A percentile compares a stretch with the other conserved stretches of the same genome.
Evolutionary conservation across 306 rosid genomes (phyloP).

Genomic region (Rosa chinensis): DNA sequence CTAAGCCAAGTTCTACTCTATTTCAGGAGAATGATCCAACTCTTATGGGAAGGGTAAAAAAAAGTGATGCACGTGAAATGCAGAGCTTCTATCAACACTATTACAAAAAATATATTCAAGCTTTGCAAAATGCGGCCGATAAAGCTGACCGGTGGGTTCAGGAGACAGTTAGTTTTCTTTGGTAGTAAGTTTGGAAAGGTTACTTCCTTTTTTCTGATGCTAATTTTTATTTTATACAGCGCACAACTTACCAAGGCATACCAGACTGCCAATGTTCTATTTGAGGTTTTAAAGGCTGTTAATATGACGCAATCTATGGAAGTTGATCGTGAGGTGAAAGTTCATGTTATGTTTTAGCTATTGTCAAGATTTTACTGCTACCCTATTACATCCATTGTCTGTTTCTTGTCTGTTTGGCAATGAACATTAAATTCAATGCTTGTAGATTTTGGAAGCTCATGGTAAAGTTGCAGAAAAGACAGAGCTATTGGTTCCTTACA

Average conservation of each 20-base stretch:
- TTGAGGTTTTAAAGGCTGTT: constrained; percentile 97
- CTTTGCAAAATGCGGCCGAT: constrained; percentile 89
- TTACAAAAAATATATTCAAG: constrained; percentile 96
- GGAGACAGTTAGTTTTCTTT: constrained; percentile 12
- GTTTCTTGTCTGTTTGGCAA: background rate
- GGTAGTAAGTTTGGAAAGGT: background rate
- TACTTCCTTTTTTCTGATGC: constrained; percentile 22
- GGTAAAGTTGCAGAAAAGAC: constrained; percentile 95
- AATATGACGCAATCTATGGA: constrained; percentile 94
- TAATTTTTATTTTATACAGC: constrained; percentile 40
- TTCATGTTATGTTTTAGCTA: background rate
- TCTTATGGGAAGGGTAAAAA: constrained; percentile 86
- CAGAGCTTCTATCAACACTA: constrained; percentile 96
- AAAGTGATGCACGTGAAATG: constrained; percentile 99
- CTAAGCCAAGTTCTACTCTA: constrained; percentile 10
- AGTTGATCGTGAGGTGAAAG: constrained; percentile 89
- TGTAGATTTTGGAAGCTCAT: constrained; percentile 90
- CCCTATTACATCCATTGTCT: background rate
- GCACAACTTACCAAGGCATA: constrained; percentile 98
- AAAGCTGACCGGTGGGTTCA: constrained; percentile 87
- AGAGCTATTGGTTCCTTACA: constrained; percentile 84
- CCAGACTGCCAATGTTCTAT: constrained; percentile 97
- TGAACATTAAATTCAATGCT: constrained; percentile 1
- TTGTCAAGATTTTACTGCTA: background rate
- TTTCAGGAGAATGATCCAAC: constrained; percentile 96